Base-by-base conservation (phyloP, 1,284 basidiomycete genomes). In the Heliocybe sulcata region DNA sequence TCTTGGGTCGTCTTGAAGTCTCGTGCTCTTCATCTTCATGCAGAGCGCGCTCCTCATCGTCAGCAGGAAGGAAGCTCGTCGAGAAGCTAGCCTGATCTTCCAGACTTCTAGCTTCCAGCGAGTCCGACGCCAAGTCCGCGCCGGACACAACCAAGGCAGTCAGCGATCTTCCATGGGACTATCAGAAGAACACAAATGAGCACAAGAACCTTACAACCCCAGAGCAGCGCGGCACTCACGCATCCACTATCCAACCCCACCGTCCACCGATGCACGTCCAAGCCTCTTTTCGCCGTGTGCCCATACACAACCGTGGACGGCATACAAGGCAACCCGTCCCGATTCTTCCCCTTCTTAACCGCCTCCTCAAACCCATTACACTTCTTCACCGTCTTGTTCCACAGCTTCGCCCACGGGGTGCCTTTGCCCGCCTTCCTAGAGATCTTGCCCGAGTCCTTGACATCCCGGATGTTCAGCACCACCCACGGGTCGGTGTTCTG, bases 171-270 rank as follows among this genome's bases (percentile, higher is more conserved):
- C 47, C 47, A 25, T 49, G 22, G 16, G 47, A 14, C 47, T 49
- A 49, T 3, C 6, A 25, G 12, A 6, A 26, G 10, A 11, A 25
- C 20, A 47, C 16, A 16, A n/a, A 49, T 49, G 16, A 49, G 47
- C 27, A 9, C 8, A 49, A 14, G n/a, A 49, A 20, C 47, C 12
- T 29, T 29, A 9, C 12, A 6, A 25, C 16, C 22, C 4, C 11
- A 29, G 23, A 26, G 23, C 4, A 31, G 9, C 42, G 29, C n/a
- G 53, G 20, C 4, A 73, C 81, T 62, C 63, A 93, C 85, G 63
- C 92, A 94, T 6, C 90, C 92, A 0, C 87, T 80, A 66, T 95
- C 92, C 35, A 94, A 67, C 1, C 92, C 92, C 57, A 92, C 72
- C 1, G 83, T 81, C 85, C 87, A 93, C 27, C 85, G 75, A 59